phyloP scores from a whole-genome alignment of 805 yeast species.

The Saccharomycopsis guyanensis region DNA sequence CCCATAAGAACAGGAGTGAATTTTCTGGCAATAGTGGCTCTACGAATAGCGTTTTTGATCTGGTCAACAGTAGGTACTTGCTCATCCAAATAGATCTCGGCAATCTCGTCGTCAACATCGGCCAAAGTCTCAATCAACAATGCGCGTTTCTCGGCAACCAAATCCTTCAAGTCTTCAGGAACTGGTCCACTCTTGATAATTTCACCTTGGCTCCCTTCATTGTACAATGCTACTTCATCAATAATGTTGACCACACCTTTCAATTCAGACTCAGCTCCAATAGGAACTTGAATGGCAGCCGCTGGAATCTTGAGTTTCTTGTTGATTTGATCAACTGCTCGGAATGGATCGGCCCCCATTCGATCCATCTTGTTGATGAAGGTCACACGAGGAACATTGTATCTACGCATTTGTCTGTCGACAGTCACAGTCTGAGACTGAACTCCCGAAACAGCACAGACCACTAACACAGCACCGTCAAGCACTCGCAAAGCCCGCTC shows the following conservation, averaged over 20 bases:
- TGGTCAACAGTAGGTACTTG: constrained; percentile 78
- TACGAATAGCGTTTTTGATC: constrained; percentile 82
- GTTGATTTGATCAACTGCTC: constrained; percentile 87
- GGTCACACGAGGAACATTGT: constrained; percentile 93
- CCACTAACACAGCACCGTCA: constrained; percentile 97
- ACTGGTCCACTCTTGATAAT: constrained; percentile 54
- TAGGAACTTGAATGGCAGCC: constrained; percentile 97
- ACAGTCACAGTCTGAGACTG: constrained; percentile 98
- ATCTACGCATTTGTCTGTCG: constrained; percentile 97
- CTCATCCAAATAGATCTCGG: constrained; percentile 87
- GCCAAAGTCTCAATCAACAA: constrained; percentile 88
- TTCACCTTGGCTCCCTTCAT: constrained; percentile 90
- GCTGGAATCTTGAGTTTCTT: constrained; percentile 84
- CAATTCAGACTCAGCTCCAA: constrained; percentile 82
- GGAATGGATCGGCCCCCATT: constrained; percentile 98
- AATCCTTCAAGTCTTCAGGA: constrained; percentile 71
- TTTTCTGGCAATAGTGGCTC: constrained; percentile 89
- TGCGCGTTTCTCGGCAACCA: constrained; percentile 87
- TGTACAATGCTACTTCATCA: constrained; percentile 78
- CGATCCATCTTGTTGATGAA: constrained; percentile 98
- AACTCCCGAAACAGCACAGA: constrained; percentile 97
- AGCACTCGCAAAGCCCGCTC: constrained; percentile 97
- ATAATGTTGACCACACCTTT: constrained; percentile 89
- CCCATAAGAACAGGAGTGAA: constrained; percentile 99
- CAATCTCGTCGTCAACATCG: constrained; percentile 96